Percentiles rank a stretch among this genome's conserved stretches.
Evolutionary conservation across 2,329 filamentous ascomycete genomes (phyloP).

Genomic region (Diplodia seriata): DNA sequence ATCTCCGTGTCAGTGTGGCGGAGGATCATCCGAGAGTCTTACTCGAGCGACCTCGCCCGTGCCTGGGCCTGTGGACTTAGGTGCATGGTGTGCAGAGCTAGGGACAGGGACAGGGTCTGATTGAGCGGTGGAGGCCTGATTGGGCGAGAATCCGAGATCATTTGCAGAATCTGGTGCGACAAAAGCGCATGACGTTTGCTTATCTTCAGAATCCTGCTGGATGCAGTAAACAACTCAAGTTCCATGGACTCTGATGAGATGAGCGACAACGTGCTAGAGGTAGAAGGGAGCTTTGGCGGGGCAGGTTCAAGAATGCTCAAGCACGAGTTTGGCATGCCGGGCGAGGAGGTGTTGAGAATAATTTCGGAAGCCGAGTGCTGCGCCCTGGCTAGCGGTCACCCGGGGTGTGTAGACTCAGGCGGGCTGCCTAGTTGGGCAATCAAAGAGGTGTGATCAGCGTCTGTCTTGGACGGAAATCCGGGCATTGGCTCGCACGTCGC

Average conservation of each 20-base stretch:
- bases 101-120: constrained; percentile 10
- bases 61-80: background rate
- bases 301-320: background rate
- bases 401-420: background rate
- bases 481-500: background rate
- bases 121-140: background rate
- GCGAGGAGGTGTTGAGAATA: background rate
- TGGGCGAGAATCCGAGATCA: background rate
- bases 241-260: background rate
- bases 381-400: background rate
- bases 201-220: background rate
- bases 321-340: background rate
- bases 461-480: background rate
- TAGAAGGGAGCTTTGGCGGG: background rate
- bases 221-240: constrained; percentile 14
- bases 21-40: constrained; percentile 8
- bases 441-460: constrained; percentile 1
- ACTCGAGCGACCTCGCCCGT: background rate
- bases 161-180: background rate
- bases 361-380: background rate
- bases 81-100: constrained; percentile 6
- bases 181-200: background rate
- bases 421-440: background rate
- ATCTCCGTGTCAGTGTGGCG: constrained; percentile 7
- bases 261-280: background rate